Evolutionary conservation across 129 eudicot species (phyloP).

Genomic region (Oenanthe sinensis): DNA sequence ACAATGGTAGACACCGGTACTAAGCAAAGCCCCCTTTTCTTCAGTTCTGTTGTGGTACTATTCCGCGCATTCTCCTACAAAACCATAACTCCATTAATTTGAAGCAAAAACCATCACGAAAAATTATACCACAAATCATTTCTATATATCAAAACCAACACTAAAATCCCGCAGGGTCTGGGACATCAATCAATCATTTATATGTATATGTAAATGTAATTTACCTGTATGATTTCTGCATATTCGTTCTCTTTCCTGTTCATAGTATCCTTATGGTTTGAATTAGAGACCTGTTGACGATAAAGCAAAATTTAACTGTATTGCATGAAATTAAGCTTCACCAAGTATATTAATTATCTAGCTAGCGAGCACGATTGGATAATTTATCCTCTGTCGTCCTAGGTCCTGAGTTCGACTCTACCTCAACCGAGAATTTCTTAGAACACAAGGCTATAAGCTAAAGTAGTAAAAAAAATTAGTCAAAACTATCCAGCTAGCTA

Average conservation of each 20-base stretch:
- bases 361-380: no score
- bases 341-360: no score
- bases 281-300: slow-evolving; percentile 30
- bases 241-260: slow-evolving; percentile 19
- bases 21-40: slow-evolving; percentile 65
- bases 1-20: slow-evolving; percentile 53
- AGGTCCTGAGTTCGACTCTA: no score
- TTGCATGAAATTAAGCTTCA: not conserved
- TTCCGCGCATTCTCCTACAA: slow-evolving; percentile 32
- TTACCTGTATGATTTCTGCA: slow-evolving; percentile 35
- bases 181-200: not conserved
- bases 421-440: no score
- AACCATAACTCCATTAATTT: not conserved
- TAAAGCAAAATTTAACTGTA: not conserved
- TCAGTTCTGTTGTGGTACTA: slow-evolving; percentile 26
- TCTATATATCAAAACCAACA: not conserved
- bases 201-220: not conserved
- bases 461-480: no score
- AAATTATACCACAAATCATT: not conserved
- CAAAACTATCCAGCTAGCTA: no score
- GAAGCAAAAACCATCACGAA: not conserved
- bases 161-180: no score
- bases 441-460: no score
- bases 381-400: no score
- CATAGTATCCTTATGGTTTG: slow-evolving; percentile 15